Conservation (phyloP, 192 early-diverging fungal species). For the Coemansia sp. region DNA sequence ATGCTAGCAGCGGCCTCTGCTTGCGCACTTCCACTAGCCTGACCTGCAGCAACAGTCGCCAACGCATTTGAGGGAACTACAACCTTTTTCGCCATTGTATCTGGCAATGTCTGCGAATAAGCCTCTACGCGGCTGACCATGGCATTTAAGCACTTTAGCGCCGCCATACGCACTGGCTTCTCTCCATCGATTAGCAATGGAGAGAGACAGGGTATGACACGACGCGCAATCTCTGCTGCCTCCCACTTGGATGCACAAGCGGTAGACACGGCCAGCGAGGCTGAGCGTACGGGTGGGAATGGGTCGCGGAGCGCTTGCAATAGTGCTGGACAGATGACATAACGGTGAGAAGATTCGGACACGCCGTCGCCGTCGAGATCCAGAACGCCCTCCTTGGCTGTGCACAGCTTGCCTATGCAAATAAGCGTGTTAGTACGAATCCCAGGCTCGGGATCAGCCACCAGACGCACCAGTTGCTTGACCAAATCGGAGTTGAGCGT, state of each 20-base stretch:
- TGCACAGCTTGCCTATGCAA: conserved; percentile 91
- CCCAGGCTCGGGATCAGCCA: conserved; percentile 90
- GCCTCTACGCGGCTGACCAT: conserved; percentile 74
- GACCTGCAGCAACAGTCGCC: conserved; percentile 12
- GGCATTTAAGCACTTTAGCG: conserved; percentile 73
- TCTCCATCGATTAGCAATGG: conserved; percentile 39
- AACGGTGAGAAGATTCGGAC: conserved; percentile 73
- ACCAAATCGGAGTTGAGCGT: conserved; percentile 76
- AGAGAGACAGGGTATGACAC: conserved; percentile 76
- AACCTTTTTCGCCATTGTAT: conserved; percentile 55
- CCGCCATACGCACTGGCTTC: conserved; percentile 78
- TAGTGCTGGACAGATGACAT: conserved; percentile 85
- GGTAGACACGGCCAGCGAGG: conserved; percentile 76
- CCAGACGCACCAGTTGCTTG: conserved; percentile 85
- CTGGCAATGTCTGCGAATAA: conserved; percentile 72
- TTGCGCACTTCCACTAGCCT: conserved; percentile 20
- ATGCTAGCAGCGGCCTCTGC: conserved; percentile 47
- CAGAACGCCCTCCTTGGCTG: conserved; percentile 53
- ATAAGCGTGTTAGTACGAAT: conserved; percentile 97
- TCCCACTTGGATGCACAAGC: conserved; percentile 72
- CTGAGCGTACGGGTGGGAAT: conserved; percentile 86
- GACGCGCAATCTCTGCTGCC: conserved; percentile 69
- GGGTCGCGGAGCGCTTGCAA: conserved; percentile 81
- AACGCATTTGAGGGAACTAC: conserved; percentile 10
- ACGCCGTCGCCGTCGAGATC: conserved; percentile 53